phyloP scores from a whole-genome alignment of 768 basidiomycete genomes.

The Hysterangium stoloniferum region DNA sequence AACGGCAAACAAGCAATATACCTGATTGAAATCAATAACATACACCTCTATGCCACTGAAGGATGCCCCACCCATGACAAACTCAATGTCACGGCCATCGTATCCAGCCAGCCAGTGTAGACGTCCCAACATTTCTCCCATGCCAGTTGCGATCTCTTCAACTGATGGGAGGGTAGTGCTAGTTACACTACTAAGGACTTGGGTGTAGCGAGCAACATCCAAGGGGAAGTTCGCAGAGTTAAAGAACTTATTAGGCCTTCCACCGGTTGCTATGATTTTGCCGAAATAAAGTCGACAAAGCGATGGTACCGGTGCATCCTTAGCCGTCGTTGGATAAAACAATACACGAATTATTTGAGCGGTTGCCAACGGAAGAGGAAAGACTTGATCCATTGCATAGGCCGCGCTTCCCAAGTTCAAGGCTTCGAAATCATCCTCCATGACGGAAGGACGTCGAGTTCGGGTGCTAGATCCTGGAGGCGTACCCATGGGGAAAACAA shows the following conservation, averaged over 20 bases:
- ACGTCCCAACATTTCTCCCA: conserved; percentile 25
- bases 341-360: conserved; percentile 15
- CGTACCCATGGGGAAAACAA: not conserved
- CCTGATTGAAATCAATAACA: conserved; percentile 29
- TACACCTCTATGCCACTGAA: conserved; percentile 16
- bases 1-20: conserved; percentile 8
- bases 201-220: conserved; percentile 19
- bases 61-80: conserved; percentile 22
- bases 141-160: conserved; percentile 19
- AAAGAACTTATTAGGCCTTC: conserved; percentile 17
- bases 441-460: not conserved
- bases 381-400: conserved; percentile 26
- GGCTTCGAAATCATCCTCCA: not conserved
- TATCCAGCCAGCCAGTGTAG: conserved; percentile 22
- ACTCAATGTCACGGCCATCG: conserved; percentile 28
- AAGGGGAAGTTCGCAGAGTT: conserved; percentile 25
- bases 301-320: conserved; percentile 12
- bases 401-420: conserved; percentile 11
- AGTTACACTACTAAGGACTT: conserved; percentile 3
- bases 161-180: conserved; percentile 8
- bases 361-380: conserved; percentile 15
- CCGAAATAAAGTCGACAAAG: conserved; percentile 26
- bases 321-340: conserved; percentile 15
- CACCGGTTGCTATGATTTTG: conserved; percentile 14
- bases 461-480: not conserved